Conservation (phyloP, 768 basidiomycete species). For the Amylocystis lapponica region DNA sequence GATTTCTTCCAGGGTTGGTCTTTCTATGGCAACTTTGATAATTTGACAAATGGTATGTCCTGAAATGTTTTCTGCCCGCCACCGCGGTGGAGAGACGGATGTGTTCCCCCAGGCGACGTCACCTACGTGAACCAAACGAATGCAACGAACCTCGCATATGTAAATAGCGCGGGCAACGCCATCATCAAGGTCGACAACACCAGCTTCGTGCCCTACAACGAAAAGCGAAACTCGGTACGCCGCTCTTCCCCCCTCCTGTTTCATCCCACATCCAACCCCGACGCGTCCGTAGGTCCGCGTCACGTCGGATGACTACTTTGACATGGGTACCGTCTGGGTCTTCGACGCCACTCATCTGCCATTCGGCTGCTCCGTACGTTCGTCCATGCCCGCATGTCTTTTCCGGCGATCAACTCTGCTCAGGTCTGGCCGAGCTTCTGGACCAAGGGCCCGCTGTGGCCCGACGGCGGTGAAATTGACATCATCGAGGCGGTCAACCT, state of each 20-base stretch:
- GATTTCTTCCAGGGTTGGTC: slow-evolving; percentile 41
- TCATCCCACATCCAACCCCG: background rate
- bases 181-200: slow-evolving; percentile 73
- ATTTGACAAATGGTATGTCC: slow-evolving; percentile 28
- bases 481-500: slow-evolving; percentile 50
- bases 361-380: slow-evolving; percentile 48
- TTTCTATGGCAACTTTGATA: slow-evolving; percentile 35
- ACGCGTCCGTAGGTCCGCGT: slow-evolving; percentile 33
- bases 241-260: background rate
- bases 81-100: background rate
- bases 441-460: slow-evolving; percentile 32
- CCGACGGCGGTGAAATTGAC: slow-evolving; percentile 34
- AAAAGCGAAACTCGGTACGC: slow-evolving; percentile 56
- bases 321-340: slow-evolving; percentile 38
- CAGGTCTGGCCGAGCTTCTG: slow-evolving; percentile 26
- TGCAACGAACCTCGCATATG: slow-evolving; percentile 51
- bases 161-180: slow-evolving; percentile 54
- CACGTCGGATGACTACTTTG: slow-evolving; percentile 35
- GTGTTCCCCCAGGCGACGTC: slow-evolving; percentile 58
- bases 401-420: no score
- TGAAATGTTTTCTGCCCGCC: background rate
- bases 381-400: no score
- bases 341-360: slow-evolving; percentile 44
- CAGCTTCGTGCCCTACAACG: slow-evolving; percentile 45
- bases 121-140: slow-evolving; percentile 45